Conservation (phyloP, 176 grass and related monocot genomes). For the Zizania latifolia region DNA sequence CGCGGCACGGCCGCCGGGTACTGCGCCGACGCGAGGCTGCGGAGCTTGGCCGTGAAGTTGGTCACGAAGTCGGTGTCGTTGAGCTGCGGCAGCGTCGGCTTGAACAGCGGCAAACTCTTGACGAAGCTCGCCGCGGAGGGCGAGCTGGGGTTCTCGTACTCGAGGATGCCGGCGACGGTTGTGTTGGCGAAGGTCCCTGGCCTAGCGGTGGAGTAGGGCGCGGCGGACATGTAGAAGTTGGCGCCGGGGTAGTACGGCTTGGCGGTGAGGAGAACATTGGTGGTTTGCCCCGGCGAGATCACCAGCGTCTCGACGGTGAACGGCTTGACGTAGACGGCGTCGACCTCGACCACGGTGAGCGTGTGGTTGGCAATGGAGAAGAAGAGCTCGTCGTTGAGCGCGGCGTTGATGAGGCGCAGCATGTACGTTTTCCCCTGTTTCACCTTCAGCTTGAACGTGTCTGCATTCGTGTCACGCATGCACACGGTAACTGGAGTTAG, state of each 20-base stretch:
- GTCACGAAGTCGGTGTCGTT: slow-evolving; percentile 45
- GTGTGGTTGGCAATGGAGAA: slow-evolving; percentile 61
- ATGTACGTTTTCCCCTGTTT: slow-evolving; percentile 53
- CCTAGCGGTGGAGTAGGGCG: slow-evolving; percentile 21
- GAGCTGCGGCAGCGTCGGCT: slow-evolving; percentile 12
- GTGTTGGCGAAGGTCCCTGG: slow-evolving; percentile 42
- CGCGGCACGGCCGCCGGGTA: slow-evolving; percentile 50
- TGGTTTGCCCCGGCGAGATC: slow-evolving; percentile 60
- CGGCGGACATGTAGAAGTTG: slow-evolving; percentile 44
- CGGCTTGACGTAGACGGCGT: slow-evolving; percentile 60
- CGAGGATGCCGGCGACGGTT: slow-evolving; percentile 49
- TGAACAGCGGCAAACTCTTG: slow-evolving; percentile 43
- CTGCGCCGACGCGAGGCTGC: slow-evolving; percentile 35
- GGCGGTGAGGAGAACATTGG: slow-evolving; percentile 58
- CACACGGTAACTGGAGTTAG: neutral
- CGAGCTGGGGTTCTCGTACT: slow-evolving; percentile 29
- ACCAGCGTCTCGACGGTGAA: slow-evolving; percentile 45
- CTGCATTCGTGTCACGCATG: slow-evolving; percentile 19
- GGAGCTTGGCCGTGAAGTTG: slow-evolving; percentile 49
- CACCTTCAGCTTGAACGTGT: slow-evolving; percentile 62
- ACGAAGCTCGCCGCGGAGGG: slow-evolving; percentile 3
- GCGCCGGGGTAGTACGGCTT: slow-evolving; percentile 33
- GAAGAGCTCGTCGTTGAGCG: slow-evolving; percentile 74
- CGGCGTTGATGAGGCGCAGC: slow-evolving; percentile 63
- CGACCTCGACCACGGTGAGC: slow-evolving; percentile 66